Percentiles rank a stretch among this genome's conserved stretches.
Conservation (phyloP, 305 asterid species). For the Plantago coronopus region DNA sequence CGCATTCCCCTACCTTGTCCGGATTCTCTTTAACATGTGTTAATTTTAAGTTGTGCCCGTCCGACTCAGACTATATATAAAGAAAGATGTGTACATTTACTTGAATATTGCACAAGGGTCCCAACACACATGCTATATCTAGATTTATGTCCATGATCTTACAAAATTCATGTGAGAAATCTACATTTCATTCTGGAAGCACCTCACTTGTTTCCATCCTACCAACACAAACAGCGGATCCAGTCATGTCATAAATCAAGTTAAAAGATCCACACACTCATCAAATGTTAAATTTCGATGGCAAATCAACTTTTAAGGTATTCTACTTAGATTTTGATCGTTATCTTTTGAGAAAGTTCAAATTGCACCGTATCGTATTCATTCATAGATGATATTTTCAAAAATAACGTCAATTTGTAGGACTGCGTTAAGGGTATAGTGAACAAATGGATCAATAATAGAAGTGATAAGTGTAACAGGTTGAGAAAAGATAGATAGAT, state of each 20-base stretch:
- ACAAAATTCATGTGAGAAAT: constrained; percentile 1
- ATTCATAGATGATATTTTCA: no score
- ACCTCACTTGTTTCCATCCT: not conserved
- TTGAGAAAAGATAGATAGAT: no score
- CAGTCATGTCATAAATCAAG: not conserved
- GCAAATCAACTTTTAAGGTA: no score
- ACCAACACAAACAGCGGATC: no score
- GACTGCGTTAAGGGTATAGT: not conserved
- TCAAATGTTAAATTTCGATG: no score
- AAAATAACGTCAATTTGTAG: not conserved
- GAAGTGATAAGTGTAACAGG: constrained; percentile 15
- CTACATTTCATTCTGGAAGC: not conserved
- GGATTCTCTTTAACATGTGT: not conserved
- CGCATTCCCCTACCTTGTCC: no score
- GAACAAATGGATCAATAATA: constrained; percentile 19
- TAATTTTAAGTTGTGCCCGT: no score
- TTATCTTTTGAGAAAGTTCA: no score
- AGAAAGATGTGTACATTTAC: constrained; percentile 2
- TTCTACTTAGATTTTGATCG: no score
- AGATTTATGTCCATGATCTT: not conserved
- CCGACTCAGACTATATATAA: not conserved
- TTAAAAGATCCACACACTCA: not conserved
- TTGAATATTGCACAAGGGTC: constrained; percentile 21
- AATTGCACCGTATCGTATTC: no score
- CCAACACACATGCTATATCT: constrained; percentile 26